Percentiles rank a stretch among this genome's conserved stretches.
These are phyloP conservation scores for Xerocomus nothofagi DNA, from an alignment of 1,284 basidiomycete genomes.

Conservation along the genomic window DNA sequence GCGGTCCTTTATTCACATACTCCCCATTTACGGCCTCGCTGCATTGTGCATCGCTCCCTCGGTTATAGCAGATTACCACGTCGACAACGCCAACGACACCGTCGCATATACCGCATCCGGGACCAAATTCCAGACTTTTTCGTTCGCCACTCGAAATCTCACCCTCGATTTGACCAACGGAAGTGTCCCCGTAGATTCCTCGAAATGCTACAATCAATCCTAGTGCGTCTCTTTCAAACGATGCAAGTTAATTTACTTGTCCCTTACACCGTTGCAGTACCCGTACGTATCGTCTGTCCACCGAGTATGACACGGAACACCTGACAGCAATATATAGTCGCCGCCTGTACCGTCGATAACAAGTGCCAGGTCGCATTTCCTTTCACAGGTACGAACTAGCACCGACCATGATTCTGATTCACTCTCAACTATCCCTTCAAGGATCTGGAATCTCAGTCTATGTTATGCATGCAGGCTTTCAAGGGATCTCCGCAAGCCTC, in stretches of 20 bases:
- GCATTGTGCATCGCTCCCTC: neutral
- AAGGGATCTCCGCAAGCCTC: slow-evolving; percentile 13
- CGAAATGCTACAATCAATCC: slow-evolving; percentile 12
- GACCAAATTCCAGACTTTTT: slow-evolving; percentile 1
- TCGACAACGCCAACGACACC: slow-evolving; percentile 11
- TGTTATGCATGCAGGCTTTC: slow-evolving; percentile 16
- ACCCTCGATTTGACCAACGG: neutral
- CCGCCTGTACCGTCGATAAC: slow-evolving; percentile 2
- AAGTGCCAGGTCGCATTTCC: slow-evolving; percentile 13
- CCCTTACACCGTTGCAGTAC: slow-evolving; percentile 6
- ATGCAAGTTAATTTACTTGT: neutral
- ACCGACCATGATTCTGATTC: neutral
- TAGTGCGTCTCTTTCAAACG: slow-evolving; percentile 5
- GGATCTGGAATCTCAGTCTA: slow-evolving; percentile 19
- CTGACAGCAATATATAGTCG: slow-evolving; percentile 10
- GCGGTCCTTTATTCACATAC: neutral
- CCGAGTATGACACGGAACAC: neutral
- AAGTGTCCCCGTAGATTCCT: slow-evolving; percentile 7
- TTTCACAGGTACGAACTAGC: slow-evolving; percentile 14
- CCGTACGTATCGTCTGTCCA: neutral
- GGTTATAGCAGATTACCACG: slow-evolving; percentile 4
- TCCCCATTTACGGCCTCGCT: neutral
- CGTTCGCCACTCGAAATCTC: slow-evolving; percentile 4
- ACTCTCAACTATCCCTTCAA: slow-evolving; percentile 4
- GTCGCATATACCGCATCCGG: slow-evolving; percentile 5